Evolutionary conservation across 345 rosid species (phyloP).

Genomic region (Pugionium cornutum): DNA sequence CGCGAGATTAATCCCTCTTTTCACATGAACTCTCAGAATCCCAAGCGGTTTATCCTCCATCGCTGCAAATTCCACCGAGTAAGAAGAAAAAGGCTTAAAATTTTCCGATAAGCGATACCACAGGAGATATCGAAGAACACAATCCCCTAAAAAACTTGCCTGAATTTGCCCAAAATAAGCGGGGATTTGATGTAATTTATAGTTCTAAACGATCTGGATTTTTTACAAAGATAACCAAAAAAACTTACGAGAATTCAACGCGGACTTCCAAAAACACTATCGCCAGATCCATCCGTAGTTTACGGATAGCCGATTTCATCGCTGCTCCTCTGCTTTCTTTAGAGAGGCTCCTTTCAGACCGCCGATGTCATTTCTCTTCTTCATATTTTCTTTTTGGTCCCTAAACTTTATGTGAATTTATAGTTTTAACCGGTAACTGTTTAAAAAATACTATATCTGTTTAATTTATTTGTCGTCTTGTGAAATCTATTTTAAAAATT

Average conservation of each 20-base stretch:
- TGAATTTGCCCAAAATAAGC: constrained; percentile 29
- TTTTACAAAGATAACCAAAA: constrained; percentile 3
- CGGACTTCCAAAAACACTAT: constrained; percentile 27
- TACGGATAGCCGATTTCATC: constrained; percentile 34
- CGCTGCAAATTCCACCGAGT: constrained; percentile 11
- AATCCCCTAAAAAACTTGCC: constrained; percentile 26
- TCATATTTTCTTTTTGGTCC: too few relatives aligned
- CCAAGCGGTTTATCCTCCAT: constrained; percentile 53
- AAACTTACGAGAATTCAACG: constrained; percentile 17
- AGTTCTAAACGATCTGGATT: neutral
- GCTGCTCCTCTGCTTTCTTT: constrained; percentile 39
- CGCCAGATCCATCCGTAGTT: constrained; percentile 11
- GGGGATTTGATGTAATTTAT: constrained; percentile 22
- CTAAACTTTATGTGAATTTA: too few relatives aligned
- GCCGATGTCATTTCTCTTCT: too few relatives aligned
- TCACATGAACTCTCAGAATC: constrained; percentile 49
- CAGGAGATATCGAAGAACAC: constrained; percentile 20
- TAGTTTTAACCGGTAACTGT: too few relatives aligned
- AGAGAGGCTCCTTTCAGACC: neutral
- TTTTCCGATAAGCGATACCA: constrained; percentile 21
- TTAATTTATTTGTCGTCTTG: too few relatives aligned
- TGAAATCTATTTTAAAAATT: too few relatives aligned
- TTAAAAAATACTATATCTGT: too few relatives aligned
- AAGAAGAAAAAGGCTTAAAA: neutral
- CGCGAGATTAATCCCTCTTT: constrained; percentile 51